Evolutionary conservation across 768 basidiomycete species (phyloP), one percentile per base, ranked within the genome.

Genomic region (Cystofilobasidium ferigula): DNA sequence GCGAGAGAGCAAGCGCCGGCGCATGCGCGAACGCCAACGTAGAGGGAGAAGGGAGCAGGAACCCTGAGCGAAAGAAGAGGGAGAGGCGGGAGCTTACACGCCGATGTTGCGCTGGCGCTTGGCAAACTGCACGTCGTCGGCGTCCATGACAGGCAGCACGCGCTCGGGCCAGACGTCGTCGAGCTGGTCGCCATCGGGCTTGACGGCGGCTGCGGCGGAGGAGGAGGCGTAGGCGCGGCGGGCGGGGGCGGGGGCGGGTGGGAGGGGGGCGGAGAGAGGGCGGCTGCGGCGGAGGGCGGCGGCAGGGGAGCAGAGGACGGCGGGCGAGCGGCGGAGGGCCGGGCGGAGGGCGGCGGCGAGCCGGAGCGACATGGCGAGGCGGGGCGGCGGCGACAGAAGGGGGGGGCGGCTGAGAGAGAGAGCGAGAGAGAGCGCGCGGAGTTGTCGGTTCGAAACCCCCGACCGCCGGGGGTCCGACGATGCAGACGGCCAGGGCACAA

Each of bases 31-130:
- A 12, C 4, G 38, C 20, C 6, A n/a, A 2, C 26, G 22, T 8
- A 20, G 35, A 35, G 48, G 59, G 24, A 42, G 36, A 40, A 42
- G 40, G 32, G 32, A 26, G 16, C 13, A 42, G 36, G 26, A 43
- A 43, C 5, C 8, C 20, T 35, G 5, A 13, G 35, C 2, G 5
- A 36, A 34, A 45, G n/a, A 42, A 35, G 24, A 43, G 38, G 26
- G 10, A 45, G 16, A 30, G 57, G 47, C 0, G 10, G 45, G 18
- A 9, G 18, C 72, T 70, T 57, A 76, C 71, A 99, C 87, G 70
- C 95, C 95, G 68, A 99, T 94, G 76, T 99, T 99, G 70, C 95
- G 80, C 75, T 98, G 89, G 65, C 83, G 83, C 26, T 76, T 97
- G 81, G 14, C 87, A 80, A 66, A 77, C 72, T 61, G 79, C 69